Conservation (phyloP, 768 basidiomycete species). For the Mycena chlorophos region DNA sequence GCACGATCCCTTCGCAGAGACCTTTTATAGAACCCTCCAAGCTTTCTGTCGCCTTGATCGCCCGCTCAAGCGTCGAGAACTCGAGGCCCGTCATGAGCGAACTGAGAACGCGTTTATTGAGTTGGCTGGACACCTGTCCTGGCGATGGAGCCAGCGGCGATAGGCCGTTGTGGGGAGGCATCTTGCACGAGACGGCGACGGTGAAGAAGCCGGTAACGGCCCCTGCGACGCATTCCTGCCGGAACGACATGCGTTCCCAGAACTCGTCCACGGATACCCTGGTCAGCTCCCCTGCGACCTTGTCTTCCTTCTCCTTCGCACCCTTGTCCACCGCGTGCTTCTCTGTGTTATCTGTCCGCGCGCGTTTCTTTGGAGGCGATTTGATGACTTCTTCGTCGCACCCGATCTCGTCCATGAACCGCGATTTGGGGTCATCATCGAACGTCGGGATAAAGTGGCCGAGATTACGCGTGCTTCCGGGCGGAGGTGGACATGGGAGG, state of each 20-base stretch:
- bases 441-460: slow-evolving; percentile 85
- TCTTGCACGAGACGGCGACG: slow-evolving; percentile 11
- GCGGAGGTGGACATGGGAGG: slow-evolving; percentile 40
- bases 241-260: slow-evolving; percentile 96
- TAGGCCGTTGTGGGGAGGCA: slow-evolving; percentile 26
- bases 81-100: slow-evolving; percentile 74
- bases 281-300: slow-evolving; percentile 52
- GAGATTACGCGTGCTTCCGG: slow-evolving; percentile 43
- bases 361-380: slow-evolving; percentile 64
- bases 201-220: slow-evolving; percentile 90
- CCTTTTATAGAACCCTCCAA: slow-evolving; percentile 69
- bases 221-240: slow-evolving; percentile 91
- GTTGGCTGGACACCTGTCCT: slow-evolving; percentile 63
- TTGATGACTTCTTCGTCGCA: slow-evolving; percentile 58
- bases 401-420: slow-evolving; percentile 90
- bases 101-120: slow-evolving; percentile 69
- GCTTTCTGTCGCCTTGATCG: slow-evolving; percentile 68
- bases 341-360: slow-evolving; percentile 35
- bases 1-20: slow-evolving; percentile 63
- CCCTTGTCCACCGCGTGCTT: slow-evolving; percentile 26
- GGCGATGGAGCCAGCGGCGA: slow-evolving; percentile 51
- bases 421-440: slow-evolving; percentile 95
- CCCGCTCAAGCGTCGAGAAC: slow-evolving; percentile 67
- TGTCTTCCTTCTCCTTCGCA: slow-evolving; percentile 36
- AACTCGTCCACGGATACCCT: slow-evolving; percentile 76